Percentiles rank a stretch among this genome's conserved stretches.
phyloP scores from a whole-genome alignment of 768 basidiomycete species.

The Rhizopogon roseolus region DNA sequence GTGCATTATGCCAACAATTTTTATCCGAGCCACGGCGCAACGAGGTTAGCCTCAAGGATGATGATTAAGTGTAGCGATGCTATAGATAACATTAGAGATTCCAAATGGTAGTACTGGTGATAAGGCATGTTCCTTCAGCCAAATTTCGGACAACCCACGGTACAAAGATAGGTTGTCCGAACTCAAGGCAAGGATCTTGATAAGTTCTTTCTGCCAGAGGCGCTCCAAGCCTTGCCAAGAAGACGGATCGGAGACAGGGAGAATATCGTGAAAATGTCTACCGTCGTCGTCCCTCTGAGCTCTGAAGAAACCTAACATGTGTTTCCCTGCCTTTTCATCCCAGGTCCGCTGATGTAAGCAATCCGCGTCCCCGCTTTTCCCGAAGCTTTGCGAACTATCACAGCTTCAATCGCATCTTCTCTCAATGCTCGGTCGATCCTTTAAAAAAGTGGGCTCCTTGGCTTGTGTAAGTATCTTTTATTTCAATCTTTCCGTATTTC shows the following conservation, averaged over 20 bases:
- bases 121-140: slow-evolving; percentile 57
- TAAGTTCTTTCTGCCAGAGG: slow-evolving; percentile 57
- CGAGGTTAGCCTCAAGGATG: slow-evolving; percentile 20
- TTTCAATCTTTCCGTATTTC: neutral
- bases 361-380: slow-evolving; percentile 11
- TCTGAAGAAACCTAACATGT: slow-evolving; percentile 11
- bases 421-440: slow-evolving; percentile 55
- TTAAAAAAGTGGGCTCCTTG: slow-evolving; percentile 60
- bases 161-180: slow-evolving; percentile 48
- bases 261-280: slow-evolving; percentile 32
- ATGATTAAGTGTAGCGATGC: neutral
- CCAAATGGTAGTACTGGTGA: too few species aligned
- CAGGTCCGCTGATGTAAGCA: slow-evolving; percentile 37
- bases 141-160: slow-evolving; percentile 73
- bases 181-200: slow-evolving; percentile 69
- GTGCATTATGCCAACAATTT: neutral
- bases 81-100: neutral
- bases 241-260: slow-evolving; percentile 73
- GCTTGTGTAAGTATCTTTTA: slow-evolving; percentile 46
- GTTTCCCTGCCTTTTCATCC: slow-evolving; percentile 1
- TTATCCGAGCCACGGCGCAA: neutral
- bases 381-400: slow-evolving; percentile 6
- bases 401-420: slow-evolving; percentile 5
- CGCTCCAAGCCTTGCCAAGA: slow-evolving; percentile 33
- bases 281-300: slow-evolving; percentile 82